phyloP scores from a whole-genome alignment of 768 basidiomycete genomes.

The Macrolepiota albuminosa region DNA sequence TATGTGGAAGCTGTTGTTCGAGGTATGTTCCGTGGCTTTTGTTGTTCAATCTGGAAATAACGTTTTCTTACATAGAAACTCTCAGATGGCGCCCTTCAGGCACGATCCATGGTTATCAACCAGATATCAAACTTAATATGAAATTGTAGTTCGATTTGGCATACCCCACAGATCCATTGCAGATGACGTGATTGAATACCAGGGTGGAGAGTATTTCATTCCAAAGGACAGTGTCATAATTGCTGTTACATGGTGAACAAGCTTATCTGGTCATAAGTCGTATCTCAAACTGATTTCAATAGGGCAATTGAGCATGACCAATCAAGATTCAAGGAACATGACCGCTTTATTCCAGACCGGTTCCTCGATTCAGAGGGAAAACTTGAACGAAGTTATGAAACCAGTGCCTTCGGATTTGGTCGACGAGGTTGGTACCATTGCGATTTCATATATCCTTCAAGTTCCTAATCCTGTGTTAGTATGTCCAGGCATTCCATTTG shows the following conservation, averaged over 20 bases:
- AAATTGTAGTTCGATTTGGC: not conserved
- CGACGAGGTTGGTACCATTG: not conserved
- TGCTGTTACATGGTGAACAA: not conserved
- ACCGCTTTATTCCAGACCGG: not conserved
- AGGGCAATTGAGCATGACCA: not conserved
- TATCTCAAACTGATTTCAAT: not conserved
- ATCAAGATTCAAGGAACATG: not conserved
- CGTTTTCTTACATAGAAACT: not conserved
- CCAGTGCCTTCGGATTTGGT: not conserved
- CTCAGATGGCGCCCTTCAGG: not conserved
- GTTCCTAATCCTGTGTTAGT: not conserved
- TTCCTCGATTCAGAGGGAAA: not conserved
- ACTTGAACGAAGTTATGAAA: not conserved
- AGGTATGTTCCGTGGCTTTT: not conserved
- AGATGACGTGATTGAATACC: not conserved
- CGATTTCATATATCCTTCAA: not conserved
- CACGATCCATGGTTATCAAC: not conserved
- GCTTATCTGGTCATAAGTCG: not conserved
- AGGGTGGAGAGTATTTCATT: not conserved
- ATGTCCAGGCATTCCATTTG: not conserved
- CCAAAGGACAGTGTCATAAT: not conserved
- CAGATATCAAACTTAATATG: not conserved
- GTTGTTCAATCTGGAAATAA: not conserved
- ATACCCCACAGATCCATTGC: not conserved
- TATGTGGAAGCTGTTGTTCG: not conserved